Conservation (phyloP, 2,329 filamentous ascomycete species). For the Uncinocarpus reesii region DNA sequence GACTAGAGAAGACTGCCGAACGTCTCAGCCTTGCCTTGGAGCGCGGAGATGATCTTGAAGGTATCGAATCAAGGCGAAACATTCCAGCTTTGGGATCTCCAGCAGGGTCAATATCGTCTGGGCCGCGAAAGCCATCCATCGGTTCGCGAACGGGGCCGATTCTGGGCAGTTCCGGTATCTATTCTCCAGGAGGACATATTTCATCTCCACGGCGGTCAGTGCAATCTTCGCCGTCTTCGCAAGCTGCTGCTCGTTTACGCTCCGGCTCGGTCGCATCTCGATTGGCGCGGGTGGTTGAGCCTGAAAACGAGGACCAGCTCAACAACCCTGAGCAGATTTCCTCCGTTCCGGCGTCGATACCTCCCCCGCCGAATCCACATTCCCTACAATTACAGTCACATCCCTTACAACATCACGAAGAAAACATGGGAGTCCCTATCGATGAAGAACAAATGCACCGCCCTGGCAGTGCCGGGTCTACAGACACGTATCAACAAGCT, state of each 20-base stretch:
- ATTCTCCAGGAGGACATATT: slow-evolving; percentile 31
- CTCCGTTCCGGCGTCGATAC: slow-evolving; percentile 18
- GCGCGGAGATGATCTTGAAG: slow-evolving; percentile 31
- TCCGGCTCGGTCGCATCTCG: slow-evolving; percentile 31
- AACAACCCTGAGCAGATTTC: slow-evolving; percentile 20
- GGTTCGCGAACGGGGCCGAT: slow-evolving; percentile 37
- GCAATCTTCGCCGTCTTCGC: slow-evolving; percentile 26
- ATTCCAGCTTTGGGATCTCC: slow-evolving; percentile 24
- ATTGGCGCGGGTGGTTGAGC: slow-evolving; percentile 33
- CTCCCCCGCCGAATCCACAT: slow-evolving; percentile 10
- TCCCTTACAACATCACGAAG: background rate
- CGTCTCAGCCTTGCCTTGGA: slow-evolving; percentile 40
- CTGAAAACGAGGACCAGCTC: slow-evolving; percentile 27
- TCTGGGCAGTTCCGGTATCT: slow-evolving; percentile 30
- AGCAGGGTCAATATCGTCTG: slow-evolving; percentile 11
- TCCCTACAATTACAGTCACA: background rate
- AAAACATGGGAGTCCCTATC: background rate
- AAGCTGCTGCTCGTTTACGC: slow-evolving; percentile 25
- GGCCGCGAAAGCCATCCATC: slow-evolving; percentile 25
- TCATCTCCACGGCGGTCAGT: slow-evolving; percentile 37
- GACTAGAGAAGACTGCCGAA: slow-evolving; percentile 41
- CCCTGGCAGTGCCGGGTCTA: slow-evolving; percentile 34
- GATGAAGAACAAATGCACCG: slow-evolving; percentile 20
- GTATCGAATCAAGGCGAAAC: slow-evolving; percentile 38
- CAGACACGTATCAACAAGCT: slow-evolving; percentile 39